Conservation (phyloP, 495 filamentous ascomycete genomes). For the Neurospora pannonica region DNA sequence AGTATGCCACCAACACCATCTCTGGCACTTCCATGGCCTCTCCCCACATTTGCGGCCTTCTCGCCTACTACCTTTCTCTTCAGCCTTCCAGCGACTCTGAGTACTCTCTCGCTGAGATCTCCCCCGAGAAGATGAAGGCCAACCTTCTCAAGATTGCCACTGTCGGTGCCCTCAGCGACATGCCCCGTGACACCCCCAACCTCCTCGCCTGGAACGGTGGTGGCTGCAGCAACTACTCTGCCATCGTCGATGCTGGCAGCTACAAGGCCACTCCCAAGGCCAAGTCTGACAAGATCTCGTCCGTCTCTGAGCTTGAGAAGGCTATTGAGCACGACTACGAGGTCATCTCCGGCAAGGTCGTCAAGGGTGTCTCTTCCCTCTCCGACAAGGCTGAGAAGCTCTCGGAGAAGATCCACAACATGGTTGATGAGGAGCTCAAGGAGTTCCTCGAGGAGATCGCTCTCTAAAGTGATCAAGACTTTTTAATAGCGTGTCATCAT, state of each 20-base stretch:
- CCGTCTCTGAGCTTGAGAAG: constrained; percentile 47
- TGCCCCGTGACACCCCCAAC: constrained; percentile 73
- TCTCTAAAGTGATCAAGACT: constrained; percentile 18
- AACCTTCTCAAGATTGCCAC: constrained; percentile 80
- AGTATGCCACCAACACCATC: constrained; percentile 92
- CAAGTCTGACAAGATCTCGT: constrained; percentile 14
- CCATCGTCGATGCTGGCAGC: constrained; percentile 65
- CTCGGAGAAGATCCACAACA: constrained; percentile 43
- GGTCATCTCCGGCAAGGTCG: constrained; percentile 43
- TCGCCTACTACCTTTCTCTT: constrained; percentile 96
- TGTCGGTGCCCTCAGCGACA: constrained; percentile 65
- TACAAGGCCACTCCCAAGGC: constrained; percentile 37
- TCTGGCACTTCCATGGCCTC: constrained; percentile 99
- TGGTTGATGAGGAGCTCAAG: constrained; percentile 57
- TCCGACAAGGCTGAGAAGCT: constrained; percentile 38
- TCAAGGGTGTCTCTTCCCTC: constrained; percentile 36
- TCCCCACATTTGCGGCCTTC: constrained; percentile 89
- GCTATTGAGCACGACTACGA: constrained; percentile 51
- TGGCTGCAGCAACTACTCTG: constrained; percentile 79
- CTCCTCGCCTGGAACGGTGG: constrained; percentile 98
- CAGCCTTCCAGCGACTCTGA: constrained; percentile 82
- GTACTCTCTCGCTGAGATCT: constrained; percentile 80
- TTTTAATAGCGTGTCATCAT: constrained; percentile 1
- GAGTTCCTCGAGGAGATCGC: constrained; percentile 55
- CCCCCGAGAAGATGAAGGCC: constrained; percentile 88